Base-by-base conservation (phyloP, 2,329 filamentous ascomycete species). In the Cercospora citrullina region DNA sequence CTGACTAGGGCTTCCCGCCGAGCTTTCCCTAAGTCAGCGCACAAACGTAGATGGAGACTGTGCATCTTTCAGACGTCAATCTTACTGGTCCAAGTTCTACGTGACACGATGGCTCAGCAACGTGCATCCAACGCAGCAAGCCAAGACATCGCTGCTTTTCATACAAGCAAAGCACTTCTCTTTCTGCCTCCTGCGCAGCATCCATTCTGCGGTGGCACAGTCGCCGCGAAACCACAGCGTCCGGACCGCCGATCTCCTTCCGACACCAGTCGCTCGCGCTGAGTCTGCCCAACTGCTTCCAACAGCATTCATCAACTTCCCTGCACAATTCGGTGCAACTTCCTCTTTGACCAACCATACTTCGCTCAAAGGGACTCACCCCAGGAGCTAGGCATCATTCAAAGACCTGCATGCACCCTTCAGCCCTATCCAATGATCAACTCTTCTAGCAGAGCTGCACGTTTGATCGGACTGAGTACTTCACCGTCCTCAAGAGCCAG, bases 401-500 rank as follows among this genome's bases (percentile, higher is more conserved):
- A 53, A 28, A 12, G 28, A 23, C 21, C 12, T 53, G 48, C 18
- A 51, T n/a, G 48, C 18, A 51, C 9, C 23, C 3, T 55, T 9
- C 16, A 8, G 23, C 48, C 12, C 45, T 39, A 62, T 16, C 21
- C 36, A 23, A 62, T 10, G 14, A 48, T 16, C 39, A 62, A 26
- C 14, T 62, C 60, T 48, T 45, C 60, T 16, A 62, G 39, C 31
- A 62, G 21, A 62, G 36, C 60, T 14, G 60, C 39, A 18, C 36
- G 36, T 21, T 48, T 48, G 36, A 48, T 14, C 5, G 39, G 60
- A 21, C 21, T 26, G 14, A 61, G 23, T 7, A 36, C 36, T 42
- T 61, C 59, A 12, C 36, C 31, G 28, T 61, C 26, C 23, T 45
- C 18, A 14, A 61, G 21, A 30, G 39, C 59, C 16, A n/a, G 8